Percentiles rank a stretch among this genome's conserved stretches.
phyloP scores from a whole-genome alignment of 2,329 filamentous ascomycete species.

The Sporothrix curviconia region DNA sequence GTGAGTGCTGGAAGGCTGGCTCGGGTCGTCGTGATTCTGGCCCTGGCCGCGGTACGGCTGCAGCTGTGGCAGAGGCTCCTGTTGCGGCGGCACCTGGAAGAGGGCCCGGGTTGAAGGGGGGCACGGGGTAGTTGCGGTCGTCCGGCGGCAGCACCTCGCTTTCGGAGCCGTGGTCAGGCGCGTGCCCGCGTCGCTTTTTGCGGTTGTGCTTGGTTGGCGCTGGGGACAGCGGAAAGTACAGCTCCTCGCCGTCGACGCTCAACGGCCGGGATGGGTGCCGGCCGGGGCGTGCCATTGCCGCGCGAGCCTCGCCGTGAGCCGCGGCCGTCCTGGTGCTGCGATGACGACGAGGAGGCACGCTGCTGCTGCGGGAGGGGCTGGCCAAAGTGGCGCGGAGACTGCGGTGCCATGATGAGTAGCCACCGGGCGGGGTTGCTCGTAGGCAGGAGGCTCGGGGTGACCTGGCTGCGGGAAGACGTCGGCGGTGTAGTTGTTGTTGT shows the following conservation, averaged over 20 bases:
- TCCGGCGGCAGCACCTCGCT: slow-evolving; percentile 16
- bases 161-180: slow-evolving; percentile 10
- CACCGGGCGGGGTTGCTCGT: neutral
- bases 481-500: neutral
- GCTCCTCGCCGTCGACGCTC: slow-evolving; percentile 6
- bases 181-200: slow-evolving; percentile 7
- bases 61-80: neutral
- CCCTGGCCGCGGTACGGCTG: neutral
- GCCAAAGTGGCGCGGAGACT: neutral
- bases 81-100: neutral
- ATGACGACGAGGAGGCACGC: neutral
- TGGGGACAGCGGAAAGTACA: slow-evolving; percentile 13
- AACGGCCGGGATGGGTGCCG: neutral
- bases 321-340: slow-evolving; percentile 1
- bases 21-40: neutral
- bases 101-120: neutral
- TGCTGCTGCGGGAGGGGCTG: neutral
- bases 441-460: neutral
- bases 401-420: neutral
- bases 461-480: neutral
- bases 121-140: slow-evolving; percentile 12
- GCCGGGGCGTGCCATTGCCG: neutral
- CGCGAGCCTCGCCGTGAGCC: neutral
- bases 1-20: neutral
- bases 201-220: slow-evolving; percentile 9